Evolutionary conservation across 495 filamentous ascomycete species (phyloP), one percentile per base, ranked within the genome.

Genomic region (Clohesyomyces aquaticus): DNA sequence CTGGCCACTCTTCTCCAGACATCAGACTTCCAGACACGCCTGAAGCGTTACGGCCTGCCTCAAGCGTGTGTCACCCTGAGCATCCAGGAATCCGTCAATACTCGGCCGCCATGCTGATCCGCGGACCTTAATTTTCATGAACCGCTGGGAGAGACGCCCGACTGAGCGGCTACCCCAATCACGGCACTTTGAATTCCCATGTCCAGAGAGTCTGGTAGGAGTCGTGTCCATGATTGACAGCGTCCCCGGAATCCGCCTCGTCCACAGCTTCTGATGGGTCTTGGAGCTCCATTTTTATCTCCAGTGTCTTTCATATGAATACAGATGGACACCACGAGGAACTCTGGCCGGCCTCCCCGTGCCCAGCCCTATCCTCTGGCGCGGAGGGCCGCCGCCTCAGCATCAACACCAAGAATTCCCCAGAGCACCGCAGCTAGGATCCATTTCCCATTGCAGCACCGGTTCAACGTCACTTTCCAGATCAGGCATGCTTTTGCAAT

Each of bases 11-110:
- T n/a, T 55, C 45, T 51, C 42, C 42, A 22, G 0, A 38, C 51
- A 35, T 9, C 25, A 27, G n/a, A 18, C 16, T 25, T 23, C 56
- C 60, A 47, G 23, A 63, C 42, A 63, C 60, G 18, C 41, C 22
- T 25, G 42, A 47, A 23, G 60, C 60, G 51, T 56, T 52, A 45
- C 43, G 22, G 60, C 35, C 59, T 56, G 59, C 59, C 52, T 61
- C 59, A 61, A 43, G 11, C 16, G 18, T 53, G 59, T 63, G 41
- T 63, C 60, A 64, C 53, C 32, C 54, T 55, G 1, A 27, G 21
- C 46, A 27, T 35, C 45, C 59, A 61, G 48, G 59, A 22, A 45
- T 25, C 45, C 3, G 48, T 4, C 16, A 6, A 27, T 22, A 3
- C 19, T 21, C 38, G 41, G 48, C 6, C 38, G 10, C 21, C 18